phyloP scores from a whole-genome alignment of 768 basidiomycete genomes.

The Neoboletus brunneissimus region DNA sequence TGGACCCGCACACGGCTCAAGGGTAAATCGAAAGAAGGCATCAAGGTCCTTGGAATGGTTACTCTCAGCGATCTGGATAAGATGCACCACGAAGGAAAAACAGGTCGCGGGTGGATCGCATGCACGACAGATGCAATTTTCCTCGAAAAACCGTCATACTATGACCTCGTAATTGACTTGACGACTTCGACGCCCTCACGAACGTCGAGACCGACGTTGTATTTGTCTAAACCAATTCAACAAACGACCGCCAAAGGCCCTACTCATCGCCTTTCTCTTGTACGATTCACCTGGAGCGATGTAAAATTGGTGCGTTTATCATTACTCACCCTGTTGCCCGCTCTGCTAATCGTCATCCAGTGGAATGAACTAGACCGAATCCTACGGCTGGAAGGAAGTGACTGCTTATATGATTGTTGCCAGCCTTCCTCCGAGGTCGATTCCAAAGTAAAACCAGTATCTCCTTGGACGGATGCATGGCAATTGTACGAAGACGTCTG shows the following conservation, averaged over 20 bases:
- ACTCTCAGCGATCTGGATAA: slow-evolving; percentile 71
- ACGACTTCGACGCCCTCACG: slow-evolving; percentile 63
- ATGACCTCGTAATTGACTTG: slow-evolving; percentile 79
- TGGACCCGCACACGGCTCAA: slow-evolving; percentile 32
- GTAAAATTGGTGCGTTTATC: slow-evolving; percentile 56
- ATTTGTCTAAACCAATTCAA: slow-evolving; percentile 50
- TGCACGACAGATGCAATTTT: slow-evolving; percentile 87
- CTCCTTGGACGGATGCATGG: slow-evolving; percentile 73
- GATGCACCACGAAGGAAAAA: slow-evolving; percentile 52
- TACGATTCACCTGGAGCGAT: slow-evolving; percentile 84
- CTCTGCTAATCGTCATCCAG: slow-evolving; percentile 32
- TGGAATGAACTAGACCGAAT: slow-evolving; percentile 80
- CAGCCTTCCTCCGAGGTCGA: slow-evolving; percentile 28
- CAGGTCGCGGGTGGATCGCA: slow-evolving; percentile 77
- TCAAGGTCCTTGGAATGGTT: slow-evolving; percentile 75
- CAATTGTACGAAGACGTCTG: slow-evolving; percentile 84
- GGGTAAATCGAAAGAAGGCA: slow-evolving; percentile 47
- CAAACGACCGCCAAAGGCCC: slow-evolving; percentile 38
- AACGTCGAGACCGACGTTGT: slow-evolving; percentile 63
- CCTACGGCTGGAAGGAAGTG: slow-evolving; percentile 48
- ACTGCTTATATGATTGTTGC: slow-evolving; percentile 34
- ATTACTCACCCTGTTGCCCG: not conserved
- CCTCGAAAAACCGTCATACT: slow-evolving; percentile 74
- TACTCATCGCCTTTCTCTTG: slow-evolving; percentile 54
- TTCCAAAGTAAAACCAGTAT: slow-evolving; percentile 39